Percentiles rank a stretch among this genome's conserved stretches.
phyloP scores from a whole-genome alignment of 176 grass and related monocot species.

The Thinopyrum elongatum region DNA sequence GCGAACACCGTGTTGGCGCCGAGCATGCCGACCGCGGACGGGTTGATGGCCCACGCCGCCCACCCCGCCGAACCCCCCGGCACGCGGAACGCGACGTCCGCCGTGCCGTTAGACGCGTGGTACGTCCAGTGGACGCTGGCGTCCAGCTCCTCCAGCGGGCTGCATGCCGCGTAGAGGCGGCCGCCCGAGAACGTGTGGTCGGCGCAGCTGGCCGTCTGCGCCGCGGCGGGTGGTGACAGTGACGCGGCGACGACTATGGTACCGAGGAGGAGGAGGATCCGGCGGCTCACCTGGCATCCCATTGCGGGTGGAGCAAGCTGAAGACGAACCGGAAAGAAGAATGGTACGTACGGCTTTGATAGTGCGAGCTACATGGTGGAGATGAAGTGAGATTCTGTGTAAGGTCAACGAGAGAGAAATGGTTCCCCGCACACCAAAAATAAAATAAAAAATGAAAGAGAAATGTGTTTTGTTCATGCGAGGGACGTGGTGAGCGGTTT shows the following conservation, averaged over 20 bases:
- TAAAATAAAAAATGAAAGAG: not conserved
- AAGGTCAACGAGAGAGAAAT: no score
- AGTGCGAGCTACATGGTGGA: not conserved
- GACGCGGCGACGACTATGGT: not conserved
- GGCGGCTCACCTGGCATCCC: not conserved
- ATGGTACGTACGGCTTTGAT: not conserved
- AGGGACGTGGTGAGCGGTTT: not conserved
- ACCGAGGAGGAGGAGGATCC: not conserved
- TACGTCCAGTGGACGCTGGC: constrained; percentile 57
- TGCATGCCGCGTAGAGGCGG: constrained; percentile 36
- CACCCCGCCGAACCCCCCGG: constrained; percentile 3
- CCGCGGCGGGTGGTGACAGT: not conserved
- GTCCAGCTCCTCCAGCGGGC: constrained; percentile 21
- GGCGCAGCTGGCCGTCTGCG: not conserved
- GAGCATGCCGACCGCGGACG: constrained; percentile 23
- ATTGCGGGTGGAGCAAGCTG: not conserved
- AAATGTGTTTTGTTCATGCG: not conserved
- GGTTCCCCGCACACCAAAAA: no score
- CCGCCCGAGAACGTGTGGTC: not conserved
- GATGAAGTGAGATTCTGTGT: not conserved
- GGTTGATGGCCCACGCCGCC: constrained; percentile 52
- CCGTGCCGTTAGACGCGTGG: constrained; percentile 43
- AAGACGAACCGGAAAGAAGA: not conserved
- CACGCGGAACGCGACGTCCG: constrained; percentile 50
- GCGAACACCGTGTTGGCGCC: constrained; percentile 43